phyloP scores from a whole-genome alignment of 495 filamentous ascomycete genomes.

The Geopyxis carbonaria region DNA sequence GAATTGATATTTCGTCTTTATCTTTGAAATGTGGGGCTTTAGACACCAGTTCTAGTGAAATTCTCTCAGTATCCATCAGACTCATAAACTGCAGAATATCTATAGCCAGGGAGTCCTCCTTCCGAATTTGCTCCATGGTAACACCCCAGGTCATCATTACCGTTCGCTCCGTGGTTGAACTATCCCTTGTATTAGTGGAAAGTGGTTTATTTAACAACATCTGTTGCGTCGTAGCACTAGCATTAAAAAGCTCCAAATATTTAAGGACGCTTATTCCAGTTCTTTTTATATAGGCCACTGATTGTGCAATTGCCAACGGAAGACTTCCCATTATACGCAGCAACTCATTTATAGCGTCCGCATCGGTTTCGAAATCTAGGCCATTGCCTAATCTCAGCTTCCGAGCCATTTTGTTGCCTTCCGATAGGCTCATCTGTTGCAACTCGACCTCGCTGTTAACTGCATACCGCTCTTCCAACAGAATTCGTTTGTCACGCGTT shows the following conservation, averaged over 20 bases:
- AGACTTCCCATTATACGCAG: conserved; percentile 19
- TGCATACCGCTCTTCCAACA: background rate
- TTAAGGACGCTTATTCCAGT: conserved; percentile 8
- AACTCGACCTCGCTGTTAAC: background rate
- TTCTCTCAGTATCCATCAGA: conserved; percentile 1
- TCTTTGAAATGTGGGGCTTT: background rate
- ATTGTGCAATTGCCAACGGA: conserved; percentile 24
- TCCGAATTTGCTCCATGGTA: conserved; percentile 5
- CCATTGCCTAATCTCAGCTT: background rate
- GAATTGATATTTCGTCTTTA: background rate
- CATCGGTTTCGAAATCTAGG: background rate
- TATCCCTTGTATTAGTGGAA: background rate
- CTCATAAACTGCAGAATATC: conserved; percentile 1
- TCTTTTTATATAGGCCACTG: conserved; percentile 21
- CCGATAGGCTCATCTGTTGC: background rate
- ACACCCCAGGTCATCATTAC: conserved; percentile 19
- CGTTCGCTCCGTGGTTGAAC: too few relatives aligned
- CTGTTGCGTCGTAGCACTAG: background rate
- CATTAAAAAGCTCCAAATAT: conserved; percentile 5
- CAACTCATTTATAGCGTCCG: conserved; percentile 2
- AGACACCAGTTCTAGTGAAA: background rate
- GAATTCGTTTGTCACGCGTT: conserved; percentile 8
- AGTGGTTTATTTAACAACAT: background rate
- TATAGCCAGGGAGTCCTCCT: background rate
- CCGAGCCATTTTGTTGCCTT: background rate